Evolutionary conservation across 2,329 filamentous ascomycete genomes (phyloP).

Genomic region (Colletotrichum somersetense): DNA sequence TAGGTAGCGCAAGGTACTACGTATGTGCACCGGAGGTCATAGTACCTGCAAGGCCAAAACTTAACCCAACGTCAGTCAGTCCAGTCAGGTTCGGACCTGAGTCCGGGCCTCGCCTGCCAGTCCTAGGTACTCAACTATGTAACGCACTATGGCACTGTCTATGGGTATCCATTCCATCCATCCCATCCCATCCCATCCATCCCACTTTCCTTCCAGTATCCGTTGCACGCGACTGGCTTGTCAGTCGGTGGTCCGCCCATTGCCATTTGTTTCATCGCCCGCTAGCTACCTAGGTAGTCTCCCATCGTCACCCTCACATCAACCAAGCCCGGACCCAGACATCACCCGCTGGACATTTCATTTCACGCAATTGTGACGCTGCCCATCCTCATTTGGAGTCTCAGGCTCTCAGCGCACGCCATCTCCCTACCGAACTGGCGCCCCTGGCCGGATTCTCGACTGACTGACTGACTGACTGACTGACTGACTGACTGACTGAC

Average conservation of each 20-base stretch:
- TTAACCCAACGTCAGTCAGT: conserved; percentile 32
- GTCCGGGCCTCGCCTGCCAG: conserved; percentile 17
- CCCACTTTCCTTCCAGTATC: background rate
- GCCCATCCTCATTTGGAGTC: conserved; percentile 18
- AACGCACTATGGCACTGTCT: background rate
- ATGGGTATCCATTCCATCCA: conserved; percentile 6
- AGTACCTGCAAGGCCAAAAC: conserved; percentile 14
- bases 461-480: too few relatives aligned
- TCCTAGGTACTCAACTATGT: background rate
- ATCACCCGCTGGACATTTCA: conserved; percentile 1
- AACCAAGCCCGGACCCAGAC: background rate
- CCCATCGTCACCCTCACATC: conserved; percentile 2
- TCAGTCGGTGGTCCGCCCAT: background rate
- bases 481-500: too few relatives aligned
- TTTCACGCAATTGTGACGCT: background rate
- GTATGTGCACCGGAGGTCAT: background rate
- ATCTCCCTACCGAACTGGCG: background rate
- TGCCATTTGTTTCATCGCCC: conserved; percentile 21
- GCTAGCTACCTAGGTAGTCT: background rate
- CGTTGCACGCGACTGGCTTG: conserved; percentile 25
- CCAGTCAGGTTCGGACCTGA: conserved; percentile 23
- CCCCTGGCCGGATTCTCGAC: conserved; percentile 27
- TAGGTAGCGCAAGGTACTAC: background rate
- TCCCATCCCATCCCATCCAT: background rate
- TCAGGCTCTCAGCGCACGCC: background rate